Base-by-base conservation (phyloP, 1,139 yeast genomes). In the Pichia sp. region DNA sequence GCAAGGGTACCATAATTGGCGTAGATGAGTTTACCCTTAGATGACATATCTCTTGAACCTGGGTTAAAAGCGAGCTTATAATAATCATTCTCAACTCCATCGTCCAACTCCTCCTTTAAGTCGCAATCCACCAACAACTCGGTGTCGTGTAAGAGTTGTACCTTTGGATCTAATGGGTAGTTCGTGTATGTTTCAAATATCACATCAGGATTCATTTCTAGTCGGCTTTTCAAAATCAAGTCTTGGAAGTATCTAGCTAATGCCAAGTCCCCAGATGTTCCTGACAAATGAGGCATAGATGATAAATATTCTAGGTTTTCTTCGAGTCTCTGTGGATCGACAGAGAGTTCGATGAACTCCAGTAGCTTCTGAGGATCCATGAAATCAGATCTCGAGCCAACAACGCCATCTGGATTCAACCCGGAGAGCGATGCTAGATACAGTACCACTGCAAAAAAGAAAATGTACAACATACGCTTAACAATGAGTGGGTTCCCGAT, bases 401-500 rank as follows among this genome's bases (percentile, higher is more conserved):
- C 55, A 10, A 47, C 69, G 36, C 66, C 67, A 18, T 62, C 60
- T 7, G 72, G 69, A 38, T 66, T 53, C 11, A 65, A 46, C 0
- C 74, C 77, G 34, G 78, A 69, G 31, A 72, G 61, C 14, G 86
- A 68, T 7, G 84, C 67, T 19, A 72, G 54, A 51, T 74, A 77
- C 4, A 84, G 63, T 6, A 81, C 52, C 0, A 64, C 43, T 24
- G 86, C 73, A 45, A 86, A 72, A 35, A 79, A 56, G 4, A 77
- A 52, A 16, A 88, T 82, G 50, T 85, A 86, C 6, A 84, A 56
- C 24, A 87, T 64, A 30, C 97, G 66, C 48, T 82, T 82, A 26
- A 87, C 76, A 37, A 91, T 83, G 38, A 88, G 62, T 1, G 96
- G 96, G 54, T 88, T 87, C 9, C 96, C 96, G 22, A 84, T 49